Percentiles rank a stretch among this genome's conserved stretches.
phyloP scores from a whole-genome alignment of 371 early-diverging fungal genomes.

The Batkoa obscura region DNA sequence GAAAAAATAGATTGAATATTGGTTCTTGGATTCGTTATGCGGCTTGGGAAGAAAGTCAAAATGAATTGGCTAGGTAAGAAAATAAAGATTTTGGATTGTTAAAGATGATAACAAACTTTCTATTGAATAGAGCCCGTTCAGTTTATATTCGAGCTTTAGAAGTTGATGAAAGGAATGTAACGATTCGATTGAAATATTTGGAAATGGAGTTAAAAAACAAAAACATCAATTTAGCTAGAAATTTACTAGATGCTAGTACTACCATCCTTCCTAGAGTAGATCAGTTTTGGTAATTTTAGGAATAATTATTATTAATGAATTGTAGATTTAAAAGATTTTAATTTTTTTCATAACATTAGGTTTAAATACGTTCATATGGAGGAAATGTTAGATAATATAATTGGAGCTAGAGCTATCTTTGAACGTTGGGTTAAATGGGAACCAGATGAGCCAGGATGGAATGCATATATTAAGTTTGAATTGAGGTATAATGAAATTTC shows the following conservation, averaged over 20 bases:
- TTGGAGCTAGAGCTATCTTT: constrained; percentile 81
- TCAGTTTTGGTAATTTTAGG: constrained; percentile 68
- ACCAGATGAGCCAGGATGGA: constrained; percentile 81
- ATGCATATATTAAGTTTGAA: constrained; percentile 87
- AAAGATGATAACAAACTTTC: not conserved
- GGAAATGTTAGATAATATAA: constrained; percentile 77
- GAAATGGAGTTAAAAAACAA: constrained; percentile 95
- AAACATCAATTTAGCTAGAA: constrained; percentile 81
- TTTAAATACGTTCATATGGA: constrained; percentile 93
- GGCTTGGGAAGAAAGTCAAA: constrained; percentile 81
- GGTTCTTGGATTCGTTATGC: constrained; percentile 92
- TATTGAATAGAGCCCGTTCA: constrained; percentile 50
- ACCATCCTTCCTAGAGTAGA: constrained; percentile 81
- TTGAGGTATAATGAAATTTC: constrained; percentile 66
- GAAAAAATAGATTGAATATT: constrained; percentile 64
- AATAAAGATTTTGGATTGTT: not conserved
- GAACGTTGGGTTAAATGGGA: constrained; percentile 99
- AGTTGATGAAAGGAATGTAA: constrained; percentile 64
- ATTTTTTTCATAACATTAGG: constrained; percentile 10
- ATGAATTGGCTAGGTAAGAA: constrained; percentile 43
- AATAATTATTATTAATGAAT: no score
- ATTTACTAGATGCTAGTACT: constrained; percentile 80
- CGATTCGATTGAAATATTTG: constrained; percentile 79
- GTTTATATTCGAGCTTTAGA: constrained; percentile 85
- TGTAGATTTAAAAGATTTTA: not conserved